Evolutionary conservation across 140 eudicot genomes (phyloP), one percentile per base, ranked within the genome.

Genomic region (Oenanthe javanica): DNA sequence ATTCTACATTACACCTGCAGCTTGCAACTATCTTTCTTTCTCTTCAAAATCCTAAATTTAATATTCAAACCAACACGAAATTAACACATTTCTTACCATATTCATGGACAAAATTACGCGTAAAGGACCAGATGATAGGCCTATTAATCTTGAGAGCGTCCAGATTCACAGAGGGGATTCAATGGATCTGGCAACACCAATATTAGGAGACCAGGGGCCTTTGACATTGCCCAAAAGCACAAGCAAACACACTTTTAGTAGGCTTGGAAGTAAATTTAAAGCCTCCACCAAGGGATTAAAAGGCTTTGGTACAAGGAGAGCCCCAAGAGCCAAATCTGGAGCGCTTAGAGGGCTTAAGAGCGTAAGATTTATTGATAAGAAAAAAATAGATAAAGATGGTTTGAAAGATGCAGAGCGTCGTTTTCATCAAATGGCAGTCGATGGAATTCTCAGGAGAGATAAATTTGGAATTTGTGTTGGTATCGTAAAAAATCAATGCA

Each of bases 401-500:
- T 95, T 97, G 99, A 91, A 81, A 81, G 86, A 90, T n/a, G 86
- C 93, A 43, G 97, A 95, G 81, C 88, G 81, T 78, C 93, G 95
- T 50, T 95, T 92, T 46, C 19, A 84, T 66, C 91, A 88, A 79
- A 79, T 86, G 80, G 80, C 90, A 4, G 84, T 88, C 11, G 82
- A 85, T n/a, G 99, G 92, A 6, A 92, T 71, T 88, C 90, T 95
- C 4, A 69, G 82, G 55, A 89, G 84, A 83, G 98, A 95, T 73
- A 92, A 95, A 86, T 95, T 95, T 84, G 97, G 99, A 63, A 86
- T 82, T 42, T 91, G 96, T 85, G 86, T 95, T 88, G 99, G 99
- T 95, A 91, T 48, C 42, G 3, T 54, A 6, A 36, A 69, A 12
- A 31, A 6, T 25, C 14, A 31, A 31, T 31, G 4, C 6, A 38